Base-by-base conservation (phyloP, 1,139 yeast species). In the Fermentozyma sake region DNA sequence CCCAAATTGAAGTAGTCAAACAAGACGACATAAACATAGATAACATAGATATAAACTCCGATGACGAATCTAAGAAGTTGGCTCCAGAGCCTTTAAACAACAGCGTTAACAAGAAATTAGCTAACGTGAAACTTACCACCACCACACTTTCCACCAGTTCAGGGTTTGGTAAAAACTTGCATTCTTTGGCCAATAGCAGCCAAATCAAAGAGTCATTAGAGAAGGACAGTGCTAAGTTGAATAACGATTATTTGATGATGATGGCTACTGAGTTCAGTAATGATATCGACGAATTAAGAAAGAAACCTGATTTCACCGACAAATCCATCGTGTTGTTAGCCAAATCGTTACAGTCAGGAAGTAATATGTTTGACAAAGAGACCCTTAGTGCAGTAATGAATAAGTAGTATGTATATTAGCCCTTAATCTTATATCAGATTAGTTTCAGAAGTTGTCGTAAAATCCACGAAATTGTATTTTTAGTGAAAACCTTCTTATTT, bases 351-450 rank as follows among this genome's bases (percentile, higher is more conserved):
- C 82, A 78, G 46, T 75, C 77, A 28, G 83, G 85, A 9, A 65
- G 74, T 6, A 74, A 77, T 39, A 68, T 80, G 59, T 80, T 79
- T 52, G 85, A 78, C 47, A 68, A 69, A 23, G 82, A 76, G 20
- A 68, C 78, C 9, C 55, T 79, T 39, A 65, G 58, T 33, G 68
- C 72, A 5, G 43, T 68, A 16, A 50, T 59, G 24, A 37, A 38
- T 22, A 29, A 35, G 20, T 23, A 23, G 16, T 7, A 7, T 7
- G 22, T n/a, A n/a, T n/a, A n/a, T n/a, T n/a, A n/a, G n/a, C n/a
- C n/a, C n/a, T n/a, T n/a, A n/a, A n/a, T n/a, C n/a, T n/a, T n/a
- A n/a, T n/a, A n/a, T n/a, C n/a, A n/a, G n/a, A n/a, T n/a, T n/a
- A n/a, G n/a, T n/a, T n/a, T n/a, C n/a, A n/a, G n/a, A n/a, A n/a